These are phyloP conservation scores for Cenchrus americanus DNA, from an alignment of 176 grass and related monocot species.

Conservation along the genomic window DNA sequence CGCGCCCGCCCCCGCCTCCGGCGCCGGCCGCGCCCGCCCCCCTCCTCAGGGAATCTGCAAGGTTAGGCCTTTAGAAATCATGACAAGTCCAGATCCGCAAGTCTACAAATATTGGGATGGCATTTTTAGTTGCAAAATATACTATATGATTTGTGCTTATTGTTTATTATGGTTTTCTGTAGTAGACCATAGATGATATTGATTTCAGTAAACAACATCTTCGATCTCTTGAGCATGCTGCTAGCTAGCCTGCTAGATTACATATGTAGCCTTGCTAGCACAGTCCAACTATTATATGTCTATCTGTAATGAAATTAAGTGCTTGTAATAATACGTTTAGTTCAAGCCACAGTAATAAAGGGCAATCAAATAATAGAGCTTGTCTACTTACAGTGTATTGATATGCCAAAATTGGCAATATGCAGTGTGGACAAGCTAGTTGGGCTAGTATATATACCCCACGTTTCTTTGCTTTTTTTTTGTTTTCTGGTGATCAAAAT, in stretches of 20 bases:
- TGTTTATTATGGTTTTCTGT: background rate
- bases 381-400: background rate
- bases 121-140: too few species aligned
- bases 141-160: background rate
- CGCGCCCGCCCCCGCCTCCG: too few species aligned
- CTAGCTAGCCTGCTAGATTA: too few species aligned
- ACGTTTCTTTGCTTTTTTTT: conserved; percentile 9
- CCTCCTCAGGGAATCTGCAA: too few species aligned
- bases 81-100: too few species aligned
- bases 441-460: conserved; percentile 18
- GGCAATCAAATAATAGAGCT: background rate
- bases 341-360: background rate
- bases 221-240: conserved; percentile 7
- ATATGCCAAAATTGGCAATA: conserved; percentile 9
- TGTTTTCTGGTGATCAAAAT: background rate
- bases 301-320: background rate
- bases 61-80: too few species aligned
- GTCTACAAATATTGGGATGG: too few species aligned
- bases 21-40: too few species aligned
- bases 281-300: too few species aligned
- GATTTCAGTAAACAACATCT: too few species aligned
- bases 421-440: background rate
- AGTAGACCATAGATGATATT: too few species aligned
- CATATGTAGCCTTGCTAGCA: too few species aligned
- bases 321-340: background rate